Evolutionary conservation across 31 red algal species (phyloP), one percentile per base, ranked within the genome.

Genomic region (Asparagopsis taxiformis): DNA sequence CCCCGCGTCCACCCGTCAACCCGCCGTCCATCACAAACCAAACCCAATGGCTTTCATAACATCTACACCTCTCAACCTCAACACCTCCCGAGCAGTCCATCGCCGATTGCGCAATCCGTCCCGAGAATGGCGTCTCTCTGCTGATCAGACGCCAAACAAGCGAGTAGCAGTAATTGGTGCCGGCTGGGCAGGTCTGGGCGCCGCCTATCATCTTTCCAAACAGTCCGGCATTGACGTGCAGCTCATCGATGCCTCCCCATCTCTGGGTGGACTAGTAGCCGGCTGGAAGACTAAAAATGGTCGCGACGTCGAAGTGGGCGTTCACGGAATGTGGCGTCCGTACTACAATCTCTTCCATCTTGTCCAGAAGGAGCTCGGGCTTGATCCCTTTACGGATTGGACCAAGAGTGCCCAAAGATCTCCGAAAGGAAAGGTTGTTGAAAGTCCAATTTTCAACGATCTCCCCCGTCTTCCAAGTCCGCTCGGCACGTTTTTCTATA

Each of bases 101-200:
- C n/a, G n/a, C n/a, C n/a, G n/a, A n/a, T n/a, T n/a, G n/a, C n/a
- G n/a, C n/a, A n/a, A n/a, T n/a, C n/a, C n/a, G n/a, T n/a, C n/a
- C n/a, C n/a, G n/a, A n/a, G n/a, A n/a, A n/a, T n/a, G n/a, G n/a
- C n/a, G n/a, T n/a, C n/a, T n/a, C n/a, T n/a, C n/a, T n/a, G n/a
- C n/a, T n/a, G n/a, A n/a, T n/a, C n/a, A n/a, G n/a, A n/a, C n/a
- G n/a, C n/a, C n/a, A n/a, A n/a, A n/a, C 21, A 93, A 79, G 6
- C 79, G 79, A 19, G 77, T 96, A 1, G 92, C 82, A 11, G 68
- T 96, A 13, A 79, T 96, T 54, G 92, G 92, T 20, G 92, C 84
- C 0, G 92, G 92, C n/a, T 96, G 92, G 92, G 92, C 92, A 6
- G 92, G 92, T 22, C 61, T 90, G 15, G 92, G 85, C 25, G 92